Evolutionary conservation across 495 filamentous ascomycete species (phyloP).

Genomic region (Neurospora sp.): DNA sequence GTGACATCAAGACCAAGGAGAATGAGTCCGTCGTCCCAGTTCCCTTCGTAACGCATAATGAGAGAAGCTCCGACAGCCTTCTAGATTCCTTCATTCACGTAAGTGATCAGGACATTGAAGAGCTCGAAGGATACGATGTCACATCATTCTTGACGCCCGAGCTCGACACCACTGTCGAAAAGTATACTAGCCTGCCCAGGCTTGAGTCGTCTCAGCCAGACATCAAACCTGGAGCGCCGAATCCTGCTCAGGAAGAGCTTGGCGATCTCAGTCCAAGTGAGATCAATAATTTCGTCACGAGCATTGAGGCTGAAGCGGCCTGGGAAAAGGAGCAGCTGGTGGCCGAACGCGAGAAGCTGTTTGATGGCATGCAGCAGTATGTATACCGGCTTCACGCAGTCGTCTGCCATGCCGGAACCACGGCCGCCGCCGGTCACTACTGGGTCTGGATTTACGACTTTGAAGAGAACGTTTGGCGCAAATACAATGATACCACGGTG

Average conservation of each 20-base stretch:
- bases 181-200: neutral
- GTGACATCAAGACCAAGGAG: slow-evolving; percentile 6
- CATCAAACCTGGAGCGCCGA: neutral
- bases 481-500: slow-evolving; percentile 86
- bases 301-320: slow-evolving; percentile 4
- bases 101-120: neutral
- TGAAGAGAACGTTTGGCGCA: slow-evolving; percentile 68
- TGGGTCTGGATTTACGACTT: slow-evolving; percentile 97
- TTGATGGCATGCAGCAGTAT: slow-evolving; percentile 45
- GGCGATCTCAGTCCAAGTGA: neutral
- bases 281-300: neutral
- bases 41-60: neutral
- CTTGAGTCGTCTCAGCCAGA: neutral
- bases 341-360: slow-evolving; percentile 48
- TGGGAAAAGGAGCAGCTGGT: slow-evolving; percentile 3
- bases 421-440: slow-evolving; percentile 67
- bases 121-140: neutral
- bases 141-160: neutral
- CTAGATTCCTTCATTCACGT: neutral
- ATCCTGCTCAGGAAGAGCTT: neutral
- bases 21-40: neutral
- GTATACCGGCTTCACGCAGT: slow-evolving; percentile 84
- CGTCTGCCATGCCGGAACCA: slow-evolving; percentile 72
- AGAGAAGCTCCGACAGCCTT: neutral
- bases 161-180: neutral